Evolutionary conservation across 176 grass and related monocot genomes (phyloP).

Genomic region (sorghum (Sorghum bicolor)): Sorghum_bicolor_NCBIv3 NC_012879.2:20001-20500

Average conservation of each 20-base stretch:
- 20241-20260: neutral
- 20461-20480: neutral
- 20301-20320: neutral
- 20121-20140: neutral
- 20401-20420: too few species aligned
- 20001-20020: conserved; percentile 55
- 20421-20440: neutral
- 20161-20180: neutral
- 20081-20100: conserved; percentile 78
- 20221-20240: conserved; percentile 20
- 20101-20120: conserved; percentile 10
- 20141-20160: neutral
- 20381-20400: neutral
- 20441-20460: neutral
- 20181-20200: conserved; percentile 26
- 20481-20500: too few species aligned
- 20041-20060: conserved; percentile 65
- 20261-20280: neutral
- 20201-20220: conserved; percentile 25
- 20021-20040: conserved; percentile 52
- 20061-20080: conserved; percentile 51
- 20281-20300: neutral
- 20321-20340: neutral
- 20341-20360: neutral
- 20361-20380: neutral